Conservation (phyloP, 2,329 filamentous ascomycete species). For the Talaromyces sp. region DNA sequence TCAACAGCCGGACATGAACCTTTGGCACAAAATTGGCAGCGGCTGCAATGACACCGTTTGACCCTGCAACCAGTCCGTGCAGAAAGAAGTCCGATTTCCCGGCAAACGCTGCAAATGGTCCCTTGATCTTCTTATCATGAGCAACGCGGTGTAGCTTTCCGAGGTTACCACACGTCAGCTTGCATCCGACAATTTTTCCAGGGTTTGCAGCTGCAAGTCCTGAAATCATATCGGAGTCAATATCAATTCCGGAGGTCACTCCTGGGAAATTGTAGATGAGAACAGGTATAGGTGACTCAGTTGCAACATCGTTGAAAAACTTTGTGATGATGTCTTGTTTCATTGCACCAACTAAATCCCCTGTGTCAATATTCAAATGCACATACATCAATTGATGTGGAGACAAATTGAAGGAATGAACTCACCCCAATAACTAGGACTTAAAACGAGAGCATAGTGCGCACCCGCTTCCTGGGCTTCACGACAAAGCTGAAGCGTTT, state of each 20-base stretch:
- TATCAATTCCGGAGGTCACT: slow-evolving; percentile 57
- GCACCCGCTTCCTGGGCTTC: slow-evolving; percentile 34
- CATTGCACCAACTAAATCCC: background rate
- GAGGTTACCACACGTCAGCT: slow-evolving; percentile 47
- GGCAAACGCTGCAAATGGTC: slow-evolving; percentile 72
- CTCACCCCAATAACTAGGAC: slow-evolving; percentile 54
- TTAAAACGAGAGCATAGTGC: slow-evolving; percentile 53
- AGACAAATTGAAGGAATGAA: slow-evolving; percentile 27
- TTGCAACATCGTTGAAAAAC: slow-evolving; percentile 27
- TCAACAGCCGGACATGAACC: slow-evolving; percentile 67
- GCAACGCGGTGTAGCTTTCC: slow-evolving; percentile 23
- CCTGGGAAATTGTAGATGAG: slow-evolving; percentile 59
- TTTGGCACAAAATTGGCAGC: slow-evolving; percentile 77
- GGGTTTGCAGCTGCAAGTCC: slow-evolving; percentile 42
- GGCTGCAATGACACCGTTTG: slow-evolving; percentile 72
- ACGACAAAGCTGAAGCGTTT: slow-evolving; percentile 52
- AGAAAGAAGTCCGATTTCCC: slow-evolving; percentile 77
- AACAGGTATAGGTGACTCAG: slow-evolving; percentile 44
- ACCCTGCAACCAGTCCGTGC: slow-evolving; percentile 67
- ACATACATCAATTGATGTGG: background rate
- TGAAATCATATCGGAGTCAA: slow-evolving; percentile 54
- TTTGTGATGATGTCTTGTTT: background rate
- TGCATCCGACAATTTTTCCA: slow-evolving; percentile 57
- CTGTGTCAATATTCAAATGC: background rate
- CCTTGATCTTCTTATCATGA: slow-evolving; percentile 17